Evolutionary conservation across 2,329 filamentous ascomycete genomes (phyloP), one percentile per base, ranked within the genome.

Genomic region (Aspergillus viridinutans): DNA sequence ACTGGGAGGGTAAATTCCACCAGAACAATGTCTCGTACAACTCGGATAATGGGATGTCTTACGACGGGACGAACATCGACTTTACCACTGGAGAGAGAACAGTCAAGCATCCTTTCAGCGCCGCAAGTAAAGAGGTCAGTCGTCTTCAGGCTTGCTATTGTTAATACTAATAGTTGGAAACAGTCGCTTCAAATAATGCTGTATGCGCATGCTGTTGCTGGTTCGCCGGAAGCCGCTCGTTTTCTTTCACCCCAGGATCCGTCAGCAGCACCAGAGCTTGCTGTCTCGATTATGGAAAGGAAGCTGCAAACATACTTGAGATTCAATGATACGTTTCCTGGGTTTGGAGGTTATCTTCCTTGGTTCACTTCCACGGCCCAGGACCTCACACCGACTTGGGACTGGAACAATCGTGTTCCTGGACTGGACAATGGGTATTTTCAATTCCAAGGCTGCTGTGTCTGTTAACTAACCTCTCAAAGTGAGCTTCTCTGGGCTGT

Each of bases 1-100:
- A 73, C 59, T 78, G 76, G 75, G 77, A 79, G 58, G 76, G 74
- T n/a, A 70, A 74, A 25, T 78, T 78, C 35, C 76, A 78, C 52
- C 72, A 74, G 50, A 71, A 77, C 51, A 69, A 74, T 23, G 67
- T 78, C 3, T 67, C 70, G 9, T 78, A 77, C 61, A 78, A 78
- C 55, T 58, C 64, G 2, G 64, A 62, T 17, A 79, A 78, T 56
- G 77, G 75, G 51, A 76, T 78, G 71, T 70, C 72, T 4, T 77
- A 77, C 29, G 61, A 64, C 32, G 61, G 61, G 17, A 64, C 60
- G 28, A 59, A 62, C 17, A 61, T 64, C 29, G 69, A 78, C 56
- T 74, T 28, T 40, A 51, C 32, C 26, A 76, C 75, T 68, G 74
- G 4, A 67, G 32, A 38, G 6, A 38, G 14, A 3, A 38, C 32